Base-by-base conservation (phyloP, 73 alveolate species). In the Effrenium voratum region DNA sequence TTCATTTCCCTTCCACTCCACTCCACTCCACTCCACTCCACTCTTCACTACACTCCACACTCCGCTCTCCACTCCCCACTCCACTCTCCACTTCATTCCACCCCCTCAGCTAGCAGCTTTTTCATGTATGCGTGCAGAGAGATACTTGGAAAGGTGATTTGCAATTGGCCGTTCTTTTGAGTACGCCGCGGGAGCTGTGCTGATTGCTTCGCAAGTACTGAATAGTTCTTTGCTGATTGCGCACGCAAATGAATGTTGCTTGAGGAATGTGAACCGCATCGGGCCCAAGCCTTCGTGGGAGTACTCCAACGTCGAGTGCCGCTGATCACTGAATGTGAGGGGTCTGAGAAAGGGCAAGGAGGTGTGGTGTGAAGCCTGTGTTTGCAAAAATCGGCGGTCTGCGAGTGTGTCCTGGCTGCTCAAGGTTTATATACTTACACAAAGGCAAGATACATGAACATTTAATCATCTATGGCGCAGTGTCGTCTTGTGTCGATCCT, bases 251-350 rank as follows among this genome's bases (percentile, higher is more conserved):
- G n/a, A n/a, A n/a, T n/a, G n/a, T n/a, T n/a, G n/a, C n/a, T n/a
- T n/a, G n/a, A n/a, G n/a, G n/a, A n/a, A n/a, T n/a, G n/a, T n/a
- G 38, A 72, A 72, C 82, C 82, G 82, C n/a, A 72, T 72, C 46
- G 82, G 82, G 82, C 82, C 82, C n/a, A 72, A 38, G 82, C 82
- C 82, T 28, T 3, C 34, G 49, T 72, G 82, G 82, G 36, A 4
- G 47, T 72, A 72, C 50, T 72, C 82, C 49, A 72, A 36, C 82
- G 38, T 47, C 47, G 82, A 72, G 82, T 47, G 16, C 49, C 82
- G n/a, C n/a, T n/a, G n/a, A n/a, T n/a, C n/a, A n/a, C n/a, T n/a
- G n/a, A n/a, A n/a, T n/a, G n/a, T n/a, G n/a, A n/a, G n/a, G n/a
- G n/a, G n/a, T 0, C 8, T 52, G 32, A 5, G 5, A 28, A 26